phyloP scores from a whole-genome alignment of 2,329 filamentous ascomycete genomes.

The Venturia carpophila region DNA sequence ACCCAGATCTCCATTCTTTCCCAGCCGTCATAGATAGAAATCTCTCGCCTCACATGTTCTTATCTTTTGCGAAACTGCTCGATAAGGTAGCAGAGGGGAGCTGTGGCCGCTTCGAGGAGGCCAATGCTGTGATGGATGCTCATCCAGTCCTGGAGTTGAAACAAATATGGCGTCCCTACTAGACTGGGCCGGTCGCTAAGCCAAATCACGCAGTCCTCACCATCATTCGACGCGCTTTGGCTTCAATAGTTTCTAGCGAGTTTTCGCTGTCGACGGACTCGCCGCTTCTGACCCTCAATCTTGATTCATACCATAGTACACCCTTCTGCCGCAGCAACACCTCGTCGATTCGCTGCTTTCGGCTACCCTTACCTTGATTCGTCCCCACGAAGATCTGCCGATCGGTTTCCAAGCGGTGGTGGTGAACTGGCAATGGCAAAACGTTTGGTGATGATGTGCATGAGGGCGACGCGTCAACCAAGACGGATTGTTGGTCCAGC shows the following conservation, averaged over 20 bases:
- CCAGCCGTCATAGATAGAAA: not conserved
- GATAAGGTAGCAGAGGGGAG: not conserved
- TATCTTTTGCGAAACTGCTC: not conserved
- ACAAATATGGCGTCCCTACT: not conserved
- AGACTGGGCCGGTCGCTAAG: not conserved
- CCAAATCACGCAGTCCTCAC: too few relatives aligned
- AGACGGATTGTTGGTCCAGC: not conserved
- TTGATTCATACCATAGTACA: not conserved
- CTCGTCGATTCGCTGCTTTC: not conserved
- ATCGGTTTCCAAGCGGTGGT: not conserved
- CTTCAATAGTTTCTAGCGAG: too few relatives aligned
- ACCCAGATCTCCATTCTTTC: not conserved
- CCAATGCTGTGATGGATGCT: not conserved
- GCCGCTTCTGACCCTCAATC: not conserved
- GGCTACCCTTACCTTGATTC: not conserved
- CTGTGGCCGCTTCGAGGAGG: not conserved
- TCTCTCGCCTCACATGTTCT: not conserved
- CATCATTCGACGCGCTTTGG: too few relatives aligned
- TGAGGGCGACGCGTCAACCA: not conserved
- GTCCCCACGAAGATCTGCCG: not conserved
- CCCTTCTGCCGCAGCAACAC: not conserved
- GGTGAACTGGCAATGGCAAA: not conserved
- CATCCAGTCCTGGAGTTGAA: not conserved
- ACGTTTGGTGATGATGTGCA: slow-evolving; percentile 10
- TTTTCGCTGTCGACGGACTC: not conserved